Evolutionary conservation across 306 rosid species (phyloP).

Genomic region (Citrullus mucosospermus): DNA sequence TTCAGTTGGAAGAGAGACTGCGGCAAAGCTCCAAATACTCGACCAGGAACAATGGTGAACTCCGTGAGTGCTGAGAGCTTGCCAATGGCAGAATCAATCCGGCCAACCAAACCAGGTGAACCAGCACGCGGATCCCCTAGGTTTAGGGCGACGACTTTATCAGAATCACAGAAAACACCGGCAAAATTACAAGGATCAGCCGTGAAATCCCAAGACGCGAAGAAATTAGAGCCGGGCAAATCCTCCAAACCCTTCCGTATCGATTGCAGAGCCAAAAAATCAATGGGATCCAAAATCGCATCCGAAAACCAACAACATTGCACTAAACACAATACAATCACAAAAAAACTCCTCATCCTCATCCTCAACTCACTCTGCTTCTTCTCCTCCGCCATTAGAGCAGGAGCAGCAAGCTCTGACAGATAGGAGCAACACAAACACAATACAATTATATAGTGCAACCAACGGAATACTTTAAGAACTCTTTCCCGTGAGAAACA

Average conservation of each 20-base stretch:
- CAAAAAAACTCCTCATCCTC: constrained; percentile 1
- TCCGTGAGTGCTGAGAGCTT: constrained; percentile 71
- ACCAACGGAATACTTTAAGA: constrained; percentile 14
- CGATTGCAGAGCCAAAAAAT: constrained; percentile 84
- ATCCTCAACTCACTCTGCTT: neutral
- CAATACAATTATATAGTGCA: neutral
- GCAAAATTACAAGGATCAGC: constrained; percentile 83
- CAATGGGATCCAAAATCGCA: constrained; percentile 76
- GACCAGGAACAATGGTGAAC: constrained; percentile 76
- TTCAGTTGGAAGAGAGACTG: constrained; percentile 35
- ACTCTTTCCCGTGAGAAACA: constrained; percentile 31
- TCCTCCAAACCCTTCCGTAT: constrained; percentile 60
- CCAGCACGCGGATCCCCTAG: constrained; percentile 92
- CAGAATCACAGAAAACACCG: constrained; percentile 79
- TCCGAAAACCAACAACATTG: constrained; percentile 12
- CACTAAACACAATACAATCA: constrained; percentile 18
- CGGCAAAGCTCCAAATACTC: constrained; percentile 61
- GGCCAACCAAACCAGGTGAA: constrained; percentile 73
- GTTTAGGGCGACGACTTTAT: constrained; percentile 67
- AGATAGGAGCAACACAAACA: neutral
- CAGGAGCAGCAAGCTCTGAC: neutral
- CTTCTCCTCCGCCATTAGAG: constrained; percentile 32
- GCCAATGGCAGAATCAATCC: constrained; percentile 58
- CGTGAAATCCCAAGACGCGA: constrained; percentile 91
- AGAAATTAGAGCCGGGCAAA: constrained; percentile 75